Base-by-base conservation (phyloP, 2,329 filamentous ascomycete species). In the Fusarium mangiferae region DNA sequence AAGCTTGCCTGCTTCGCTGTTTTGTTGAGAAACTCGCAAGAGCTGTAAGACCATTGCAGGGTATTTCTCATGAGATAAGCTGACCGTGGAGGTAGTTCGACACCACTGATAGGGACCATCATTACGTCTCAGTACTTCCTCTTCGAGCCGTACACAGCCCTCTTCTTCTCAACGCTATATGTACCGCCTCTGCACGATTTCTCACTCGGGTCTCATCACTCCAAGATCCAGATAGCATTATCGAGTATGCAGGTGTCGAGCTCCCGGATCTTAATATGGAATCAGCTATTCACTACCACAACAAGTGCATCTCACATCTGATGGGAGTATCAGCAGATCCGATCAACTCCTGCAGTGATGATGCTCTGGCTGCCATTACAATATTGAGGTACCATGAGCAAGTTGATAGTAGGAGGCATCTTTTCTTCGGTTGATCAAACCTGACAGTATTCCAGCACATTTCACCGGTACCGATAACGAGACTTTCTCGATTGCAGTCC, bases 201-300 rank as follows among this genome's bases (percentile, higher is more conserved):
- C 46, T 49, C 3, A 49, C 28, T 3, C 46, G 46, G 0, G 22
- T 49, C 46, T 18, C 28, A 0, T 49, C 46, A 3, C 15, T 49
- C 2, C 22, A 18, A 49, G 15, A 33, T 4, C 28, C 46, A 0
- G 22, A n/a, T 5, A 13, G 10, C 0, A 7, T 49, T 3, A n/a
- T 49, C 7, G 28, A n/a, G 1, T 49, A 49, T 13, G 22, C 28
- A 0, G 46, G 46, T 0, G 3, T 33, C 0, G 0, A 33, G 28
- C 15, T 49, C 1, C 46, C 46, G 0, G 22, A 33, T 7, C 28
- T 49, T 0, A 33, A 49, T 0, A 49, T 33, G 28, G 28, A n/a
- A 33, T 49, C 46, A 3, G 28, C 46, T 3, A 49, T 49, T 0
- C 28, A 49, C 1, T 49, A 49, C 0, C 46, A 33, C 0, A 49